Conservation (phyloP, 768 basidiomycete genomes). For the Pholiota conissans region DNA sequence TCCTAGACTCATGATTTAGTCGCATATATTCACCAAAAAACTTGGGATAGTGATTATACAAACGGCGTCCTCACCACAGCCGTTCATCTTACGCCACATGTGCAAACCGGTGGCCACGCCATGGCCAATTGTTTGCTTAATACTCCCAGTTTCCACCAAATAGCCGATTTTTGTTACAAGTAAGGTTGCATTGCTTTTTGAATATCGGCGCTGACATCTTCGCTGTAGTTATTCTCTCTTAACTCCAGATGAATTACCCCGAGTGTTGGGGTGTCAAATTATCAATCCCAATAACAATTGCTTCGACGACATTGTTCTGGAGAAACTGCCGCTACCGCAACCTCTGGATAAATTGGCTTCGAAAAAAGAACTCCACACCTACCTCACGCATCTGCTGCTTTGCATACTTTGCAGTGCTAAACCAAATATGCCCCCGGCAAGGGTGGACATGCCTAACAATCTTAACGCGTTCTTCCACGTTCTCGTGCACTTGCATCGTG, state of each 20-base stretch:
- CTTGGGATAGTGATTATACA: slow-evolving; percentile 19
- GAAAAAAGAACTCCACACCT: slow-evolving; percentile 19
- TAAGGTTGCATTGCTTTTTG: background rate
- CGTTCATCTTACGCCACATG: slow-evolving; percentile 14
- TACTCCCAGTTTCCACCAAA: background rate
- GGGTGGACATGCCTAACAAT: slow-evolving; percentile 14
- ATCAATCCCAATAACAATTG: background rate
- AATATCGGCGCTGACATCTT: too few species aligned
- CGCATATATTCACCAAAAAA: background rate
- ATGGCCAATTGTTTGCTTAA: slow-evolving; percentile 21
- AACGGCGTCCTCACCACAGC: slow-evolving; percentile 14
- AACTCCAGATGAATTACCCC: slow-evolving; percentile 5
- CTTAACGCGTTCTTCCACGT: slow-evolving; percentile 11
- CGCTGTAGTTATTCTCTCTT: slow-evolving; percentile 16
- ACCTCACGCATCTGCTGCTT: slow-evolving; percentile 17
- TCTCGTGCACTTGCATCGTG: slow-evolving; percentile 5
- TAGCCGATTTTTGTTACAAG: slow-evolving; percentile 12
- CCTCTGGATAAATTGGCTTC: slow-evolving; percentile 12
- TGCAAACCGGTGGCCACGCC: slow-evolving; percentile 3
- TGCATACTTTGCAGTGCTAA: slow-evolving; percentile 15
- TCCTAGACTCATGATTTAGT: background rate
- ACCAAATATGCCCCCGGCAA: slow-evolving; percentile 4
- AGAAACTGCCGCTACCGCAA: slow-evolving; percentile 10
- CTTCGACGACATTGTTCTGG: slow-evolving; percentile 15
- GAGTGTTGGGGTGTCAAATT: slow-evolving; percentile 10